Evolutionary conservation across 352 stramenopile species (phyloP), one percentile per base, ranked within the genome.

Genomic region (Globisporangium orthogonon): DNA sequence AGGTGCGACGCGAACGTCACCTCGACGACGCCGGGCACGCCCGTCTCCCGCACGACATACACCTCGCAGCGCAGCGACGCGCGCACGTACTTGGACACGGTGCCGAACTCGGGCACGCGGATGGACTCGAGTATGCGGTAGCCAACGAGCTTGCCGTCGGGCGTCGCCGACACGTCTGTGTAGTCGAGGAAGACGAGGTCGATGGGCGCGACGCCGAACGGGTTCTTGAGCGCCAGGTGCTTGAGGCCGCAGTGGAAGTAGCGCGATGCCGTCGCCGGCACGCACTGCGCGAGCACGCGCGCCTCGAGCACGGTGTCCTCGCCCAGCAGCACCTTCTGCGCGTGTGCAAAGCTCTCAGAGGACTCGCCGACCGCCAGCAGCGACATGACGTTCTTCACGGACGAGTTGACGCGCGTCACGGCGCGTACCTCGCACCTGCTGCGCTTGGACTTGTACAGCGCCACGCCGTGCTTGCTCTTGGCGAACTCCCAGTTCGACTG

Each of bases 191-290:
- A 90, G 3, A 94, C 83, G 53, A 94, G 67, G 44, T 94, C 83
- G 11, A 94, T 56, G 4, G 75, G 67, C 3, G 63, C 65, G 18
- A 77, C 58, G 6, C 77, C 81, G 52, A 91, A 91, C 45, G 81
- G 81, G 61, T 91, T 89, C 69, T 89, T 90, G 7, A 94, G 76
- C 17, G 78, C 83, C 54, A 87, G 61, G 60, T 89, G 91, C 64
- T 94, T 94, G 55, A 94, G 76, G 7, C 77, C 83, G 57, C 81
- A 91, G 54, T 94, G 83, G 65, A 89, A 94, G 58, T 82, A 88
- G 17, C 67, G 63, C 17, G 76, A 88, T 31, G 67, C 67, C 10
- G 74, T 78, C 14, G 73, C 67, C 18, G 78, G 66, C 15, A 82
- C 82, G 39, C 81, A 92, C 2, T 73, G 81, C 13, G 79, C 71